Evolutionary conservation across 345 rosid genomes (phyloP), one percentile per base, ranked within the genome.

Genomic region (Pseudoturritis turrita): DNA sequence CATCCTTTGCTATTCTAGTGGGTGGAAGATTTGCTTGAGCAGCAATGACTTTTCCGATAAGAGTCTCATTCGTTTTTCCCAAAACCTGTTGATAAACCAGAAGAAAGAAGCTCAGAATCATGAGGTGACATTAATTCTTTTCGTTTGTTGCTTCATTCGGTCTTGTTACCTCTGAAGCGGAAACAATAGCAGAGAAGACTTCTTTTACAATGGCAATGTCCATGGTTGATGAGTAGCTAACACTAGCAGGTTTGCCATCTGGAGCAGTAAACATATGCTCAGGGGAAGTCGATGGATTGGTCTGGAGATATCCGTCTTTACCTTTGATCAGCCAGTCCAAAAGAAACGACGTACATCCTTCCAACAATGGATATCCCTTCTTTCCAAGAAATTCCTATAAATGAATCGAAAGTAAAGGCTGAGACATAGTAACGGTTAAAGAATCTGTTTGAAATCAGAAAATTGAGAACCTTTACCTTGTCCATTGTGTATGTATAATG

Each of bases 261-360:
- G 96, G 98, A 70, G 89, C 82, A 31, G 80, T 81, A 63, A 95
- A 95, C 78, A 76, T 67, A 79, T 91, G 97, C 61, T 95, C 99
- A 23, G 98, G 99, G 62, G 98, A 95, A 18, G 99, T 95, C 57
- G 99, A 95, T 39, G 99, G 99, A 73, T 89, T 95, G 44, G 97
- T 86, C 78, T 84, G 91, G 7, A 95, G 88, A 83, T 80, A 89
- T 54, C 88, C 90, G 4, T 83, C 89, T 36, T 45, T 80, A 29
- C 92, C 96, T 83, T 95, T 84, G 39, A 95, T 83, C 79, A 91
- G 81, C 99, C 99, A 95, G 76, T 91, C 96, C 80, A 95, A 74
- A 61, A 95, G 82, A 84, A 89, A 91, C 26, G 62, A 23, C 1
- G 86, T 49, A 60, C 99, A 95, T 65, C 96, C 99, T 86, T 88